Evolutionary conservation across 371 early-diverging fungal genomes (phyloP), one percentile per base, ranked within the genome.

Genomic region (Mortierella sp.): DNA sequence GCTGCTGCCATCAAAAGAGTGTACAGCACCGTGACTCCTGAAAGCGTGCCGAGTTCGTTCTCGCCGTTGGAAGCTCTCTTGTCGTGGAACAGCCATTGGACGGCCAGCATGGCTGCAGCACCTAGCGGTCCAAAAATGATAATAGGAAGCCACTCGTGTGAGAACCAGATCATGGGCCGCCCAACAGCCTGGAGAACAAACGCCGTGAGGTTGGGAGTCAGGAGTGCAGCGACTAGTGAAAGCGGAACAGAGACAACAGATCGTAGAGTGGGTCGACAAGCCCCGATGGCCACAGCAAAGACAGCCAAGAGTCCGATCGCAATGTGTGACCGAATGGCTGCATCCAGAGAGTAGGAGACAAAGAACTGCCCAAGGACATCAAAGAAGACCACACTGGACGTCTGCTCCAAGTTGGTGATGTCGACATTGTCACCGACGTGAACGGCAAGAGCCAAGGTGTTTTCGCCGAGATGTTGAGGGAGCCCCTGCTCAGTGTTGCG

Each of bases 381-480:
- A 71, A 89, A 93, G 71, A 90, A 95, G 14, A 94, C 89, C 10
- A 91, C 88, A 47, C 90, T 88, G 13, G 87, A 85, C 2, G 91
- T 86, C 24, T 76, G 84, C 50, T 90, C 86, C 71, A 93, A 24
- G 2, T 37, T 40, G 0, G 73, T 71, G 47, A 93, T 22, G 11
- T 79, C 80, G 0, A 88, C 87, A 50, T 91, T 87, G 66, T 85
- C 85, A 24, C 89, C 88, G 53, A 94, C 73, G 71, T 93, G 86
- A 4, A 88, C 79, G 0, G 91, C 84, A 39, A 94, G 85, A 14
- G 90, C 91, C 29, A 91, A 53, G 0, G 91, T 87, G 76, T 93
- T 94, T 55, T 93, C 92, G 0, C 94, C 95, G 65, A 93, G 71
- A 85, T 93, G 92, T 74, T 95, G 95, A 47, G 93, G 86, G 3